A percentile compares a stretch with the other conserved stretches of the same genome.
Conservation (phyloP, 2,329 filamentous ascomycete species). For the Sporothrix protearum region DNA sequence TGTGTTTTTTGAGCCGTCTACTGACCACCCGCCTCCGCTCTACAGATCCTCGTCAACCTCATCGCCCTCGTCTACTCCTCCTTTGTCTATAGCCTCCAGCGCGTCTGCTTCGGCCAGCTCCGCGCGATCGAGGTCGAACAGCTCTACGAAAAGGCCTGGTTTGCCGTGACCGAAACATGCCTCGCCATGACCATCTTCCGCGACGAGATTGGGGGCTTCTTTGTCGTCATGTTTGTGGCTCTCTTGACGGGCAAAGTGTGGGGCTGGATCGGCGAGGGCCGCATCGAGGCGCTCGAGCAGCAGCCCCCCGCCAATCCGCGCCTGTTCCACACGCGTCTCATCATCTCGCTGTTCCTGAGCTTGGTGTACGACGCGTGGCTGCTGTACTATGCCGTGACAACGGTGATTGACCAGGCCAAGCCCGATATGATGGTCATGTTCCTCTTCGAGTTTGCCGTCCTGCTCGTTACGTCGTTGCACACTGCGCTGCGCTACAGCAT, state of each 20-base stretch:
- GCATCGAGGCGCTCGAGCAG: slow-evolving; percentile 92
- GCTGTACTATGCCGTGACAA: slow-evolving; percentile 74
- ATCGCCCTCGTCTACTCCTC: slow-evolving; percentile 75
- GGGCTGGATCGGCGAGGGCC: slow-evolving; percentile 95
- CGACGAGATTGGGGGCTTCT: slow-evolving; percentile 91
- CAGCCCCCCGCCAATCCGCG: slow-evolving; percentile 86
- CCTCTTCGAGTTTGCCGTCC: slow-evolving; percentile 90
- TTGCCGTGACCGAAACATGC: slow-evolving; percentile 93
- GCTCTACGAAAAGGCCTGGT: slow-evolving; percentile 96
- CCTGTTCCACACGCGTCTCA: slow-evolving; percentile 80
- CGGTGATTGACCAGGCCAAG: slow-evolving; percentile 80
- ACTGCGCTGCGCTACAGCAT: slow-evolving; percentile 76
- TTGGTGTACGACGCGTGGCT: slow-evolving; percentile 76
- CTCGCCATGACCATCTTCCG: slow-evolving; percentile 98
- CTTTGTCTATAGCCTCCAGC: slow-evolving; percentile 82
- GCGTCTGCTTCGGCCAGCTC: slow-evolving; percentile 83
- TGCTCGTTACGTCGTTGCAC: slow-evolving; percentile 75
- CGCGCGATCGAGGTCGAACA: slow-evolving; percentile 95
- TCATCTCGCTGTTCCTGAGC: slow-evolving; percentile 73
- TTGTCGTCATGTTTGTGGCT: slow-evolving; percentile 92
- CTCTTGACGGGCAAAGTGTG: slow-evolving; percentile 93
- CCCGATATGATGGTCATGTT: slow-evolving; percentile 99
- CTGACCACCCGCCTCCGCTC: not conserved
- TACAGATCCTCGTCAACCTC: slow-evolving; percentile 84
- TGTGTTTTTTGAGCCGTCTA: not conserved